phyloP scores from a whole-genome alignment of 2,329 filamentous ascomycete species.

The Alternaria brassicae region DNA sequence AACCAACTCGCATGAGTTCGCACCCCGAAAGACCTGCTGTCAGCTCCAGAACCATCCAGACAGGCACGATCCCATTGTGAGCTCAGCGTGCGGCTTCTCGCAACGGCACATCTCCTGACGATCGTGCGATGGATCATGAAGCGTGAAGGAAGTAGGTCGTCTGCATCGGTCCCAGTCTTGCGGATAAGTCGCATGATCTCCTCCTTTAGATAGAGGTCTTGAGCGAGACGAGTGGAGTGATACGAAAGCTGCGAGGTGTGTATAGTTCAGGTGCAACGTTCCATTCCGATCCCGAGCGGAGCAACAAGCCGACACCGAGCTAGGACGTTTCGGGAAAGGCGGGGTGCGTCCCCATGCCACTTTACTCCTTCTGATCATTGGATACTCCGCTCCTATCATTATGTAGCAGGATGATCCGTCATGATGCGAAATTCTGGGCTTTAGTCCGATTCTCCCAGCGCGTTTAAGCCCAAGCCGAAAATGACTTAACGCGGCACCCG shows the following conservation, averaged over 20 bases:
- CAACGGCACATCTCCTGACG: not conserved
- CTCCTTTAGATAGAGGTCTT: not conserved
- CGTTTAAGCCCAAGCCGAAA: not conserved
- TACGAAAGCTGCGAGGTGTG: not conserved
- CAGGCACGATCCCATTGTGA: not conserved
- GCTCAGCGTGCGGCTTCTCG: not conserved
- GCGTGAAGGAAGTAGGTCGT: not conserved
- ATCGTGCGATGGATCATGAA: not conserved
- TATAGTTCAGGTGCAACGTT: not conserved
- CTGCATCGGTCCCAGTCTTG: not conserved
- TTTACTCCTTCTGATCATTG: not conserved
- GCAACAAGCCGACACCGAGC: not conserved
- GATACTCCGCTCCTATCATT: not conserved
- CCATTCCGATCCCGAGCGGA: not conserved
- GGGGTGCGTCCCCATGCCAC: not conserved
- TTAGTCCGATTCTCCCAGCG: not conserved
- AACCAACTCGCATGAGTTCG: not conserved
- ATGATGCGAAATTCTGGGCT: not conserved
- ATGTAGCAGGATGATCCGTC: not conserved
- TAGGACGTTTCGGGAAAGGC: not conserved
- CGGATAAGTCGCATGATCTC: not conserved
- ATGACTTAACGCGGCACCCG: not conserved
- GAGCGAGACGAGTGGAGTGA: rapidly evolving
- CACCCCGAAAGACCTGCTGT: not conserved
- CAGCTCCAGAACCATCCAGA: not conserved